A percentile compares a stretch with the other conserved stretches of the same genome.
Evolutionary conservation across 2,329 filamentous ascomycete genomes (phyloP).

Genomic region (Colletotrichum paranaense): DNA sequence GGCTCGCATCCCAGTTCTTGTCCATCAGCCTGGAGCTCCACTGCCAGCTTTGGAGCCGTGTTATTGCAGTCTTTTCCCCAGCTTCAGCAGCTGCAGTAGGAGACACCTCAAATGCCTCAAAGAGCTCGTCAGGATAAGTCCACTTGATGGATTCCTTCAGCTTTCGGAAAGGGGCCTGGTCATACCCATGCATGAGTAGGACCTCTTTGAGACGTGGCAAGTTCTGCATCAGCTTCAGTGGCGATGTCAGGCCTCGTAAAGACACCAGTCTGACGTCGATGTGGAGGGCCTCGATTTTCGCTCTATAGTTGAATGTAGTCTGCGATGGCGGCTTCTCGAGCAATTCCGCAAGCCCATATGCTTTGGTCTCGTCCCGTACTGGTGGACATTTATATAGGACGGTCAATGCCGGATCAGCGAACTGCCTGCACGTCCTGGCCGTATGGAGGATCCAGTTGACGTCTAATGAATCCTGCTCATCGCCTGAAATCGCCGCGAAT

Average conservation of each 20-base stretch:
- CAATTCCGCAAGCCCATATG: slow-evolving; percentile 58
- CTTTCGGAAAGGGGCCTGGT: slow-evolving; percentile 74
- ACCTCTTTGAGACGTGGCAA: slow-evolving; percentile 76
- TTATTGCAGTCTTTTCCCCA: slow-evolving; percentile 46
- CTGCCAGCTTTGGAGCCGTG: slow-evolving; percentile 65
- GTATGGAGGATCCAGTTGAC: slow-evolving; percentile 74
- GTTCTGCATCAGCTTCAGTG: slow-evolving; percentile 67
- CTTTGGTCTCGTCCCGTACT: slow-evolving; percentile 61
- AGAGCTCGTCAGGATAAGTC: slow-evolving; percentile 75
- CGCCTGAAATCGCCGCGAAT: slow-evolving; percentile 65
- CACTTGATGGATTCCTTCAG: slow-evolving; percentile 71
- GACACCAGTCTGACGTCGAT: slow-evolving; percentile 76
- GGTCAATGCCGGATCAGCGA: slow-evolving; percentile 78
- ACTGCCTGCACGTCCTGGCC: slow-evolving; percentile 71
- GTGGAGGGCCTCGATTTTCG: slow-evolving; percentile 77
- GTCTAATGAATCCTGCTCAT: slow-evolving; percentile 44
- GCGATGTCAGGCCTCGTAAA: slow-evolving; percentile 59
- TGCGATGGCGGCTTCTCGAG: slow-evolving; percentile 64
- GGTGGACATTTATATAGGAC: slow-evolving; percentile 78
- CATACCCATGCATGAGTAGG: slow-evolving; percentile 77
- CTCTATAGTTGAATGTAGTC: slow-evolving; percentile 71
- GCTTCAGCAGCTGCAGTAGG: slow-evolving; percentile 56
- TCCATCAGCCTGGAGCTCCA: slow-evolving; percentile 69
- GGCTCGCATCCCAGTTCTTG: slow-evolving; percentile 40
- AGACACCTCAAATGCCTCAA: slow-evolving; percentile 66